Evolutionary conservation across 2,329 filamentous ascomycete species (phyloP), one percentile per base, ranked within the genome.

Genomic region (Trichocomaceae sp.): DNA sequence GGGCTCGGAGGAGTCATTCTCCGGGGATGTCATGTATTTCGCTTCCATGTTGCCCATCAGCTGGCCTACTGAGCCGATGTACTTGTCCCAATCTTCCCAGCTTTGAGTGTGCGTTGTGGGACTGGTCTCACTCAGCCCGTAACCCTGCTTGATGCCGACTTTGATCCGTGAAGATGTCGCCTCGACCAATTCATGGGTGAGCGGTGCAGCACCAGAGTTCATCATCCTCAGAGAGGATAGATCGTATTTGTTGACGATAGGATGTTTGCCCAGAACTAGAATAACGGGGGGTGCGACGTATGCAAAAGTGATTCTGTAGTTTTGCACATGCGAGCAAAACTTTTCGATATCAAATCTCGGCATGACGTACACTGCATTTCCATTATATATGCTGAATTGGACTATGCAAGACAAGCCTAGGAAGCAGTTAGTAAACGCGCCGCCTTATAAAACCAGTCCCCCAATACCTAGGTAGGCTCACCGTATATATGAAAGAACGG

Each of bases 401-500:
- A 95, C 77, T 41, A 90, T 80, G 62, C 82, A 86, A 12, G 83
- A 87, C 22, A 95, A 79, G 7, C 87, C 87, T 75, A 50, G 13
- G 15, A 26, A 15, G 31, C 2, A n/a, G 33, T 56, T 51, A 60
- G 59, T 60, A 19, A 17, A 3, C 23, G 23, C 50, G 58, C 26
- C 17, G 15, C 22, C 13, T 13, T 9, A 37, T 13, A 23, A 20
- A 29, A n/a, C n/a, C n/a, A n/a, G n/a, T n/a, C n/a, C n/a, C n/a
- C n/a, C n/a, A 9, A 10, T 19, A 12, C 31, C 12, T 15, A 44
- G 13, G 22, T 17, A 39, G 33, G 65, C 81, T 61, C 71, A 87
- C 80, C 89, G 65, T 95, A 96, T 59, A 95, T 91, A 67, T 96
- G 90, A 73, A 90, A 96, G 69, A 96, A 93, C 0, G 91, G 91